Conservation (phyloP, 805 yeast species). For the Wickerhamiella kurtzmanii region DNA sequence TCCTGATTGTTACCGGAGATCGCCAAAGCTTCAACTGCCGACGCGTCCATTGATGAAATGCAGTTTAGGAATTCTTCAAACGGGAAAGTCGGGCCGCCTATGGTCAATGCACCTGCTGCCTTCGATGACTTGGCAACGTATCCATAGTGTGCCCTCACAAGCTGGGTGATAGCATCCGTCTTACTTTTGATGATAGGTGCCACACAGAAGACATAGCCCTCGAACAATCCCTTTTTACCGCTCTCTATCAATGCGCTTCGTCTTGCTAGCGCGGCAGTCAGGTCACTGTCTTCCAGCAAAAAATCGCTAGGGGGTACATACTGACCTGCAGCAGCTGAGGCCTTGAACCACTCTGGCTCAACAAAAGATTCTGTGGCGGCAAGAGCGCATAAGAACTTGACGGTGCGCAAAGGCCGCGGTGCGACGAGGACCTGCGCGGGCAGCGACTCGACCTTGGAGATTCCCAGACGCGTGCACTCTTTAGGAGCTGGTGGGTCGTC, state of each 20-base stretch:
- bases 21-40: neutral
- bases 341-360: slow-evolving; percentile 20
- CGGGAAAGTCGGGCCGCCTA: slow-evolving; percentile 9
- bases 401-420: slow-evolving; percentile 73
- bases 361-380: slow-evolving; percentile 32
- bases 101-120: neutral
- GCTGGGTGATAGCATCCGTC: slow-evolving; percentile 37
- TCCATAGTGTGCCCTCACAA: slow-evolving; percentile 50
- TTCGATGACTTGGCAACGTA: slow-evolving; percentile 11
- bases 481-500: slow-evolving; percentile 16
- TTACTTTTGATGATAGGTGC: slow-evolving; percentile 52
- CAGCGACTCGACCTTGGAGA: slow-evolving; percentile 32
- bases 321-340: slow-evolving; percentile 14
- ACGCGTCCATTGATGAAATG: slow-evolving; percentile 14
- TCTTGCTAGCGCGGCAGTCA: slow-evolving; percentile 8
- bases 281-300: slow-evolving; percentile 12
- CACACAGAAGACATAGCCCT: slow-evolving; percentile 38
- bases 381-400: slow-evolving; percentile 64
- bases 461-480: slow-evolving; percentile 36
- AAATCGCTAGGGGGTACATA: slow-evolving; percentile 17
- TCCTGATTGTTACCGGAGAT: no score
- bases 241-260: slow-evolving; percentile 8
- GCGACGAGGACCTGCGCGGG: slow-evolving; percentile 43
- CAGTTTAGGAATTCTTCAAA: slow-evolving; percentile 13
- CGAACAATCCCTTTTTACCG: slow-evolving; percentile 29